Evolutionary conservation across 2,329 filamentous ascomycete species (phyloP), one percentile per base, ranked within the genome.

Genomic region (Myriosclerotinia scirpicola): DNA sequence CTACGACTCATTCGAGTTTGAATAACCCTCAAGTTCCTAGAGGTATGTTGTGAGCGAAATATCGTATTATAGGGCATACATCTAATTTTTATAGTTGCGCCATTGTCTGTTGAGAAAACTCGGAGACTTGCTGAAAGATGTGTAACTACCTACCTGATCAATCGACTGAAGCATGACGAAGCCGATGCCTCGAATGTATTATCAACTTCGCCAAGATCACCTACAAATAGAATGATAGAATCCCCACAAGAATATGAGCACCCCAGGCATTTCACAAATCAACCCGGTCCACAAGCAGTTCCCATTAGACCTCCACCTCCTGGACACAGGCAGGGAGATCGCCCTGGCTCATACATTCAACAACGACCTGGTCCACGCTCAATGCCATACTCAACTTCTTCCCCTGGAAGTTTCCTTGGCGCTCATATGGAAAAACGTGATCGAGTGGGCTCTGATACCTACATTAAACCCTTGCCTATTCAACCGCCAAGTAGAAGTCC

Each of bases 71-170:
- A 46, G 22, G 30, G 12, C 30, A n/a, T 50, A 14, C 11, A 34
- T 50, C 65, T 68, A 40, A 64, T 30, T 69, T 59, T 52, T 66
- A 64, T 55, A 81, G 80, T 77, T 54, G 69, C 78, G 44, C 80
- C 81, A 11, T 78, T 92, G 67, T 90, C 88, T 7, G 72, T 88
- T 38, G 84, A 87, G 59, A 81, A 83, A 69, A 90, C 88, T 12
- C 83, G 80, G 71, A 75, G 79, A 38, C 80, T 92, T 67, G 82
- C 87, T 65, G 83, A 85, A 68, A 78, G 78, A 60, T 87, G 84
- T 71, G 74, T 87, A 30, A 78, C 79, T 44, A 76, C 70, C 48
- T 77, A 79, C 50, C 85, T 87, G 71, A 75, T 87, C 22, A 75
- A 78, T 52, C 75, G 76, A 60, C 73, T 80, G 52, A 73, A 72